Percentiles rank a stretch among this genome's conserved stretches.
Conservation (phyloP, 345 rosid species). For the Psidium friedrichsthalianum region DNA sequence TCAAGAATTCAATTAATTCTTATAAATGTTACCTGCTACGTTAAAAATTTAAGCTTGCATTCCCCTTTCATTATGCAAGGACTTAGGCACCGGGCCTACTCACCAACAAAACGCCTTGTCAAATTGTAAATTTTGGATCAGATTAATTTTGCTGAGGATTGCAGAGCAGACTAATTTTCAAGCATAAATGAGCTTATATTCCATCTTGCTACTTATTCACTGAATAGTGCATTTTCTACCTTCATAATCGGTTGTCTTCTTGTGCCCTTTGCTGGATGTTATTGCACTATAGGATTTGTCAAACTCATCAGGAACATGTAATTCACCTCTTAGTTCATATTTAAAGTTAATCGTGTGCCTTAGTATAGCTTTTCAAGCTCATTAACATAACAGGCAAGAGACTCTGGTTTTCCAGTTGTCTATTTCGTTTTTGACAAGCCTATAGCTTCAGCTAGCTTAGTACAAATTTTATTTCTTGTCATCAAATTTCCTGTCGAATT, state of each 20-base stretch:
- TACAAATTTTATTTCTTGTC: not conserved
- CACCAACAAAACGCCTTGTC: not conserved
- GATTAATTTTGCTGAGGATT: not conserved
- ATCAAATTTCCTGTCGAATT: conserved; percentile 1
- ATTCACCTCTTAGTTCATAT: not conserved
- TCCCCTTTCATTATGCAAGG: not conserved
- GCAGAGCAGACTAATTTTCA: not conserved
- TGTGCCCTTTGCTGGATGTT: not conserved
- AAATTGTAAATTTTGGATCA: not conserved
- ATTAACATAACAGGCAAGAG: not conserved
- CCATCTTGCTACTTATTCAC: not conserved
- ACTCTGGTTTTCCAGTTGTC: not conserved
- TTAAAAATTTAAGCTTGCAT: not conserved
- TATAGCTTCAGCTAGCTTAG: not conserved
- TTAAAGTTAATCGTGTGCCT: not conserved
- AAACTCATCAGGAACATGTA: not conserved
- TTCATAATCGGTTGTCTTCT: not conserved
- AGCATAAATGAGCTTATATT: not conserved
- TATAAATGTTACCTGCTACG: not conserved
- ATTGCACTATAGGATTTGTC: not conserved
- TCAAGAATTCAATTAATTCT: not conserved
- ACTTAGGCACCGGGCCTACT: not conserved
- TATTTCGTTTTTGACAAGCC: not conserved
- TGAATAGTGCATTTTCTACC: not conserved
- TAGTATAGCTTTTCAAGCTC: not conserved